phyloP scores from a whole-genome alignment of 2,329 filamentous ascomycete species.

The Aspergillus aculeatinus region DNA sequence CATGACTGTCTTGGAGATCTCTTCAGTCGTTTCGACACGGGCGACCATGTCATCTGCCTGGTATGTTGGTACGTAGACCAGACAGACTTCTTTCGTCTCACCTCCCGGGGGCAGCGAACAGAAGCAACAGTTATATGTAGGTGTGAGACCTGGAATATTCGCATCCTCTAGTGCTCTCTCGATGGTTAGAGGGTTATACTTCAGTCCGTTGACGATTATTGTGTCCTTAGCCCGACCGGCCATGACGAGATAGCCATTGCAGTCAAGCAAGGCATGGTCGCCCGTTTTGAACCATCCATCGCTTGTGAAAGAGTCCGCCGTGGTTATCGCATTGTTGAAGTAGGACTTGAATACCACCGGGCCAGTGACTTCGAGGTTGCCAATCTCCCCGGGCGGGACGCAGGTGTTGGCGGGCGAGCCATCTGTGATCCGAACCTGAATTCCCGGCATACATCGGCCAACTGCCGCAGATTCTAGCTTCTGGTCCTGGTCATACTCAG shows the following conservation, averaged over 20 bases:
- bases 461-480: conserved; percentile 19
- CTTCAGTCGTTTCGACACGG: conserved; percentile 8
- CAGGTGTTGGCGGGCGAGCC: neutral
- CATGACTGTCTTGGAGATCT: conserved; percentile 10
- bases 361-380: conserved; percentile 27
- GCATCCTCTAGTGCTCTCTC: conserved; percentile 42
- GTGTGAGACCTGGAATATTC: conserved; percentile 20
- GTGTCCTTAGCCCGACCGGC: conserved; percentile 38
- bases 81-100: conserved; percentile 41
- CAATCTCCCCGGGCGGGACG: conserved; percentile 1
- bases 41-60: conserved; percentile 3
- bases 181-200: conserved; percentile 40
- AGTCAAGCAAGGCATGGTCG: conserved; percentile 17
- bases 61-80: conserved; percentile 40
- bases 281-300: conserved; percentile 37
- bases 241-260: conserved; percentile 13
- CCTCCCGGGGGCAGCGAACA: conserved; percentile 22
- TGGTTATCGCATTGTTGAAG: conserved; percentile 32
- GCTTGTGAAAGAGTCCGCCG: conserved; percentile 26
- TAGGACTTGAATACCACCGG: conserved; percentile 28
- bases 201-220: conserved; percentile 52
- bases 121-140: conserved; percentile 44
- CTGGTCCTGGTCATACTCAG: conserved; percentile 38
- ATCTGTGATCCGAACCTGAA: conserved; percentile 23
- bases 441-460: conserved; percentile 24